phyloP scores from a whole-genome alignment of 495 filamentous ascomycete genomes.

The Aspergillus ellipticus region DNA sequence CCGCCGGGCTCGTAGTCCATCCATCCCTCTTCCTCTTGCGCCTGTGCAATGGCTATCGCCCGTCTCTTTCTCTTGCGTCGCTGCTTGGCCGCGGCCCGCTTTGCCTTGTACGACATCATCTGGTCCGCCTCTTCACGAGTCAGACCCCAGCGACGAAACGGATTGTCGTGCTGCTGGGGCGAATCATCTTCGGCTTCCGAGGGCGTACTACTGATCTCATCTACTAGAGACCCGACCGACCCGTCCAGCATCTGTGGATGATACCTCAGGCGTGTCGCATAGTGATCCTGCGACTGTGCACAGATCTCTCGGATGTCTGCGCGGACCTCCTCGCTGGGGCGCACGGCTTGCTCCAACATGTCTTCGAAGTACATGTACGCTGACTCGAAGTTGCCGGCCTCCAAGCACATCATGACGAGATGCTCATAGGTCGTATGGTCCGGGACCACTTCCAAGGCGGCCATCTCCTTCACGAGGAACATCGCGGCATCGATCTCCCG shows the following conservation, averaged over 20 bases:
- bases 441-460: conserved; percentile 55
- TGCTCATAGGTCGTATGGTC: conserved; percentile 62
- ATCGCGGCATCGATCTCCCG: conserved; percentile 54
- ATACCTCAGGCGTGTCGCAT: conserved; percentile 27
- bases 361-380: conserved; percentile 41
- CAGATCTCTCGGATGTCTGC: conserved; percentile 30
- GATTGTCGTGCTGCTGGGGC: neutral
- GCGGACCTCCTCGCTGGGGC: conserved; percentile 19
- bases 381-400: conserved; percentile 36
- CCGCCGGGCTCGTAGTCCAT: conserved; percentile 20
- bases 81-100: conserved; percentile 17
- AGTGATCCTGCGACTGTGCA: conserved; percentile 23
- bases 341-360: conserved; percentile 25
- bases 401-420: conserved; percentile 62
- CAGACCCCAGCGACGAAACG: neutral
- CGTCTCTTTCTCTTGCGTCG: conserved; percentile 22
- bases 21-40: conserved; percentile 23
- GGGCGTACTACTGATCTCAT: conserved; percentile 1
- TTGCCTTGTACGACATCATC: conserved; percentile 4
- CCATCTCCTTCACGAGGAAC: conserved; percentile 74
- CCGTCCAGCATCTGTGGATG: conserved; percentile 25
- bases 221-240: conserved; percentile 5
- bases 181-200: neutral
- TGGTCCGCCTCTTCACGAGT: neutral
- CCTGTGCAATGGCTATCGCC: conserved; percentile 15